phyloP scores from a whole-genome alignment of 148 eudicot species.

The Camellia granthamiana region DNA sequence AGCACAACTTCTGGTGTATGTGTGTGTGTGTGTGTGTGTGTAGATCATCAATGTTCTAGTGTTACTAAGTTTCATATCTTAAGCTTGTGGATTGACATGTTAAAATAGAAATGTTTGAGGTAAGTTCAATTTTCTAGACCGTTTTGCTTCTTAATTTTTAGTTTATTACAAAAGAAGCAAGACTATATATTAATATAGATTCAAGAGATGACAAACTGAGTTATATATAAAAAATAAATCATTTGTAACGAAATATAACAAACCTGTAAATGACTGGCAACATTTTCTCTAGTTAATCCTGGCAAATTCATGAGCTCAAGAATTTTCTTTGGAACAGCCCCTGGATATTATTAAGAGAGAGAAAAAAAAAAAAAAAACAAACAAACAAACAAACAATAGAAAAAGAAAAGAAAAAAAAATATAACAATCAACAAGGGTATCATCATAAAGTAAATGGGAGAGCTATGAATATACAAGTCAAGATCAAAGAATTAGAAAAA shows the following conservation, averaged over 20 bases:
- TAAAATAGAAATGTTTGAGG: too few relatives aligned
- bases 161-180: neutral
- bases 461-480: neutral
- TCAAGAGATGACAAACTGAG: neutral
- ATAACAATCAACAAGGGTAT: neutral
- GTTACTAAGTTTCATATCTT: too few relatives aligned
- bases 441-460: neutral
- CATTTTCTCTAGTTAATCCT: slow-evolving; percentile 50
- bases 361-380: neutral
- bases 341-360: too few relatives aligned
- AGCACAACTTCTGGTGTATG: too few relatives aligned
- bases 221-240: neutral
- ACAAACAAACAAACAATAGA: neutral
- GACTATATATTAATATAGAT: too few relatives aligned
- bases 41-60: too few relatives aligned
- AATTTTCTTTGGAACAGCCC: slow-evolving; percentile 21
- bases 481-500: neutral
- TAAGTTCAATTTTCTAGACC: too few relatives aligned
- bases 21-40: too few relatives aligned
- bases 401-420: neutral
- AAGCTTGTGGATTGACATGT: too few relatives aligned
- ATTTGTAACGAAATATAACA: neutral
- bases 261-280: slow-evolving; percentile 80
- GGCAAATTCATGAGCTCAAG: too few relatives aligned
- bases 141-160: neutral